Evolutionary conservation across 768 basidiomycete species (phyloP).

Genomic region (Phlegmacium glaucopus): DNA sequence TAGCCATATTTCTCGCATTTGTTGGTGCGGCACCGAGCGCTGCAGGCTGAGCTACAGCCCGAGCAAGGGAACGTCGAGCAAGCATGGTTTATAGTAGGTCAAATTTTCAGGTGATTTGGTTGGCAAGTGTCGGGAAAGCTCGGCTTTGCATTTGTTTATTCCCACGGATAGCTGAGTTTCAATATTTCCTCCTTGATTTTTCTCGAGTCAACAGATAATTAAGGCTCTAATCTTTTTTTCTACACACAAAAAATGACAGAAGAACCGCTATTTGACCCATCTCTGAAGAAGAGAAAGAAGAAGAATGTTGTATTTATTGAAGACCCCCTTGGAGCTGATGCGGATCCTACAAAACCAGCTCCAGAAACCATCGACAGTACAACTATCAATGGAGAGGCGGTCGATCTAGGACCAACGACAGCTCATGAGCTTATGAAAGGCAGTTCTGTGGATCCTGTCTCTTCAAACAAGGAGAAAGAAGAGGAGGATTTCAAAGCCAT

Average conservation of each 20-base stretch:
- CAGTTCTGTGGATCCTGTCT: constrained; percentile 30
- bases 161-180: constrained; percentile 28
- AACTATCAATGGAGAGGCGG: constrained; percentile 65
- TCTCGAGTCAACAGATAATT: constrained; percentile 10
- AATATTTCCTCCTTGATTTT: constrained; percentile 8
- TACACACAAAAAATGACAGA: constrained; percentile 44
- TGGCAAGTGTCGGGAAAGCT: constrained; percentile 36
- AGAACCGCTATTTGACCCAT: constrained; percentile 80
- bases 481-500: constrained; percentile 79
- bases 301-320: constrained; percentile 83
- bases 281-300: constrained; percentile 86
- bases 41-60: constrained; percentile 32
- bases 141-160: constrained; percentile 33
- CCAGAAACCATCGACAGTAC: constrained; percentile 70
- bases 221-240: constrained; percentile 1
- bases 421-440: constrained; percentile 72
- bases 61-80: constrained; percentile 43
- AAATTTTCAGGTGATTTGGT: constrained; percentile 24
- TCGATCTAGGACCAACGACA: constrained; percentile 76
- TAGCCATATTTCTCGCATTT: constrained; percentile 87
- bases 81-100: constrained; percentile 34
- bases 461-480: constrained; percentile 46
- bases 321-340: constrained; percentile 78
- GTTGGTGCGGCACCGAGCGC: constrained; percentile 41
- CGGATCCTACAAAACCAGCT: constrained; percentile 77